A percentile compares a stretch with the other conserved stretches of the same genome.
phyloP scores from a whole-genome alignment of 441 rosid species.

The California macrophylla region DNA sequence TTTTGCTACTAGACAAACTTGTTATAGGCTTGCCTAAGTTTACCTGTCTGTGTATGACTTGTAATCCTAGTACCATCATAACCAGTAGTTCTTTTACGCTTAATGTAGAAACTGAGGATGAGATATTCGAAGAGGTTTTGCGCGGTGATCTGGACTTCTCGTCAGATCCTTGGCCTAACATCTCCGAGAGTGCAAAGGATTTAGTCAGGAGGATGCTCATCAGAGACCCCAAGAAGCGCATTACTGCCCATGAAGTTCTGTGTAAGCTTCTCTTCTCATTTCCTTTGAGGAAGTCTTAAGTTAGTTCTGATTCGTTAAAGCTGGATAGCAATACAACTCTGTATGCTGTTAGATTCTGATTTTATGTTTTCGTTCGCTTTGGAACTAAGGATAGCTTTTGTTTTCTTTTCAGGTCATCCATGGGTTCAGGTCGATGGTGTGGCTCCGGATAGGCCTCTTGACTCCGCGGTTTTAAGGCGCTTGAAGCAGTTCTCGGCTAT shows the following conservation, averaged over 20 bases:
- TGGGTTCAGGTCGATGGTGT: slow-evolving; percentile 79
- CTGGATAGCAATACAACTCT: too few species aligned
- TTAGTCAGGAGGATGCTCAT: slow-evolving; percentile 75
- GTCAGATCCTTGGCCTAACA: slow-evolving; percentile 93
- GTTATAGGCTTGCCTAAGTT: not conserved
- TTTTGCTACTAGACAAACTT: not conserved
- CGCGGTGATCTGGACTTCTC: slow-evolving; percentile 79
- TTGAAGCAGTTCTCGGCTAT: slow-evolving; percentile 88
- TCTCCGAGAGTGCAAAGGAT: slow-evolving; percentile 79
- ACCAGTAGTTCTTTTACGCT: slow-evolving; percentile 17
- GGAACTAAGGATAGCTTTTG: too few species aligned
- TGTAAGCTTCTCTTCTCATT: slow-evolving; percentile 32
- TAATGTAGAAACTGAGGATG: slow-evolving; percentile 79
- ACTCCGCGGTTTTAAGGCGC: slow-evolving; percentile 79
- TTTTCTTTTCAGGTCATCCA: slow-evolving; percentile 57
- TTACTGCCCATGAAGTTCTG: slow-evolving; percentile 84
- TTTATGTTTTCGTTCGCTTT: not conserved
- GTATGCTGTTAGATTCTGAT: too few species aligned
- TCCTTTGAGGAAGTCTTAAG: too few species aligned
- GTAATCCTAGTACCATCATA: not conserved
- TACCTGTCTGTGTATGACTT: not conserved
- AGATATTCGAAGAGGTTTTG: slow-evolving; percentile 88
- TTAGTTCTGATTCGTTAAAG: too few species aligned
- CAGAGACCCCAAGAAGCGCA: slow-evolving; percentile 72
- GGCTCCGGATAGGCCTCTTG: slow-evolving; percentile 87